Evolutionary conservation across 495 filamentous ascomycete genomes (phyloP), one percentile per base, ranked within the genome.

Genomic region (Aspergillus nanangensis): DNA sequence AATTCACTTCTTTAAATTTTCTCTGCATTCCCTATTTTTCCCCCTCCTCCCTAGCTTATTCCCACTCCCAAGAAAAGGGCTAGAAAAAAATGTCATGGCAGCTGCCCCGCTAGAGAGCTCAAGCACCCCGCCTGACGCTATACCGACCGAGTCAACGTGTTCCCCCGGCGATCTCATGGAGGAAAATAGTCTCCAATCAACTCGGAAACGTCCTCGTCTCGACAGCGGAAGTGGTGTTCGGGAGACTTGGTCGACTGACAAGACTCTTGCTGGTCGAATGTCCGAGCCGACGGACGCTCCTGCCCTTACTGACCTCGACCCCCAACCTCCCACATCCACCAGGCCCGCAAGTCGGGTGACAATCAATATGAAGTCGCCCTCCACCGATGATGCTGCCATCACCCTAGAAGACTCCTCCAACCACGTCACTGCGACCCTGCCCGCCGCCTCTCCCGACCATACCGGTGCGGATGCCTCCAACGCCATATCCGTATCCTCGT

Each of bases 191-290:
- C 64, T 72, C 43, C 71, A 76, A 41, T 64, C 66, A 40, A 78
- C 73, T 49, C 73, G 79, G 57, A 84, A 84, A 66, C 77, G 80
- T 50, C 80, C 77, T 38, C 79, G 80, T 56, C 72, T 84, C 44
- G 79, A 84, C 61, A 78, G 70, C 61, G 77, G 76, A 51, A 69
- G 65, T 51, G 62, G 64, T 47, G 58, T 65, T 31, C 65, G 64
- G 41, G 66, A 70, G 61, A 60, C 62, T 13, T 68, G 75, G 63
- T 75, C 72, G 5, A 56, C 62, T 15, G 67, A 75, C 53, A 51
- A 59, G 47, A 50, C 61, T 29, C 45, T 61, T 25, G 39, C 53
- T 27, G 33, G 44, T 41, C 29, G 34, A 35, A 34, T 45, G 40
- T 37, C 53, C 47, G 53, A 62, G 10, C 40, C 49, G 18, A 52